Evolutionary conservation across 306 rosid genomes (phyloP).

Genomic region (Crotalaria pallida): DNA sequence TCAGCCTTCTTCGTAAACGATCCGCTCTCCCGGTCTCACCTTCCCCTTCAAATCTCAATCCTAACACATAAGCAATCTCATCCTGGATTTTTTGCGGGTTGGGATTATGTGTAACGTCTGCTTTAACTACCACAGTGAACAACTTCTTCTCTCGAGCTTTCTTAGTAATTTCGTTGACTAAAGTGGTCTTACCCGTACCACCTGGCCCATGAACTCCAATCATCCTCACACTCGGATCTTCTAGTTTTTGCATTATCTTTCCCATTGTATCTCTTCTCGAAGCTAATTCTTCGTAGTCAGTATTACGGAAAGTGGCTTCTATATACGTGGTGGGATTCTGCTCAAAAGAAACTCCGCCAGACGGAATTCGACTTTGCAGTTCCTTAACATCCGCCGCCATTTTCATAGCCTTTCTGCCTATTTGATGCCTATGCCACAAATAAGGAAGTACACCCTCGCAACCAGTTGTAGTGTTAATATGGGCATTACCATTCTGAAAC

Average conservation of each 20-base stretch:
- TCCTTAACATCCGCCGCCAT: neutral
- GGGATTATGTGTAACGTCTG: neutral
- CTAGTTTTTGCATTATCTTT: neutral
- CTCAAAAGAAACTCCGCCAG: neutral
- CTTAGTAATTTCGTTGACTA: neutral
- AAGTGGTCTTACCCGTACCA: constrained; percentile 15
- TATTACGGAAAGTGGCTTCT: neutral
- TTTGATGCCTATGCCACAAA: neutral
- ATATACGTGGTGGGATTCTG: neutral
- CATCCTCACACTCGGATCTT: neutral
- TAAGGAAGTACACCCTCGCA: neutral
- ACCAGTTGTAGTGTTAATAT: neutral
- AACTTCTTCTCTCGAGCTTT: neutral
- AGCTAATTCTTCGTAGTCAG: neutral
- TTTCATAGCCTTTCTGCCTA: constrained; percentile 13
- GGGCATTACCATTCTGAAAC: neutral
- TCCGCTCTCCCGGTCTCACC: neutral
- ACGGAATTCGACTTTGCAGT: neutral
- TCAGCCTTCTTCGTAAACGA: neutral
- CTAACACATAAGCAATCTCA: neutral
- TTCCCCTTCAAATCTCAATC: neutral
- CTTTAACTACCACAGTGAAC: neutral
- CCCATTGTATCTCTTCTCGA: neutral
- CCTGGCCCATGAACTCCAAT: neutral
- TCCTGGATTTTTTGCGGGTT: neutral